Evolutionary conservation across 805 yeast species (phyloP).

Genomic region (Clavispora fructus): DNA sequence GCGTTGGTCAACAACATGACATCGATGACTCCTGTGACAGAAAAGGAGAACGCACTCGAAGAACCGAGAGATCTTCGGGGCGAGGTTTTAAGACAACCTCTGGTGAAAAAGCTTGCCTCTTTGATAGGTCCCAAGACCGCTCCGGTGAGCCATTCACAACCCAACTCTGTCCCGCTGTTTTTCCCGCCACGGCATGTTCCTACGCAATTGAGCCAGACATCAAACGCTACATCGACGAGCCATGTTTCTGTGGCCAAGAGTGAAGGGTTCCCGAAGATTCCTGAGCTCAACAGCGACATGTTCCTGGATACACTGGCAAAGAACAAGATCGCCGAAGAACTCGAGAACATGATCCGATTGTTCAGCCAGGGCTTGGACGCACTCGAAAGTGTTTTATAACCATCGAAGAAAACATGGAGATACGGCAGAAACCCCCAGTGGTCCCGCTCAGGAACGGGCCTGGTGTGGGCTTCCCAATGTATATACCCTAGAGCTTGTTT

Average conservation of each 20-base stretch:
- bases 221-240: not conserved
- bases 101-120: not conserved
- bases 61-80: slow-evolving; percentile 4
- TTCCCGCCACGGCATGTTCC: not conserved
- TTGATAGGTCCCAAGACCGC: slow-evolving; percentile 3
- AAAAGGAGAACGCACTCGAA: slow-evolving; percentile 33
- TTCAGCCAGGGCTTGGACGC: slow-evolving; percentile 39
- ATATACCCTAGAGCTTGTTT: not conserved
- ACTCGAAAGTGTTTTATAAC: slow-evolving; percentile 19
- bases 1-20: slow-evolving; percentile 46
- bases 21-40: slow-evolving; percentile 79
- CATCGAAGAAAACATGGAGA: not conserved
- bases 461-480: no score
- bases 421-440: no score
- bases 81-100: not conserved
- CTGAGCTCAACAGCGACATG: slow-evolving; percentile 31
- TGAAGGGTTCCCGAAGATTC: slow-evolving; percentile 31
- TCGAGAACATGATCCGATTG: slow-evolving; percentile 33
- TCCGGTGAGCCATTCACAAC: not conserved
- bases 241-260: not conserved
- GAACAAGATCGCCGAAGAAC: slow-evolving; percentile 28
- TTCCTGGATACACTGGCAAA: slow-evolving; percentile 35
- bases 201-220: not conserved
- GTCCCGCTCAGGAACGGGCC: no score
- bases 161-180: not conserved